Base-by-base conservation (phyloP, 139 green algal species). In the Chlorella vulgaris region DNA sequence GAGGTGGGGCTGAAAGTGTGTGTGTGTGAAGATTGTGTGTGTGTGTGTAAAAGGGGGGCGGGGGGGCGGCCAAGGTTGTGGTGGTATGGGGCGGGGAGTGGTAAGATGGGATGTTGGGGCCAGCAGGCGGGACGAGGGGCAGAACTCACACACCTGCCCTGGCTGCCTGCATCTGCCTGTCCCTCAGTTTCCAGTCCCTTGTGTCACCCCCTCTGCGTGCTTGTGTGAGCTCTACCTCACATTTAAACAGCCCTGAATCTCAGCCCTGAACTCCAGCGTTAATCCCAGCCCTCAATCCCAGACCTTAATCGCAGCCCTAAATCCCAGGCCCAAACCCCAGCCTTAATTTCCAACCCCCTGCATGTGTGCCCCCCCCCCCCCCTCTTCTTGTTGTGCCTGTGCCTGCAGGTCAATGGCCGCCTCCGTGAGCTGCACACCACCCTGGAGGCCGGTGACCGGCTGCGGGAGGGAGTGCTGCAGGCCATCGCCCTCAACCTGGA, bases 371-470 rank as follows among this genome's bases (percentile, higher is more conserved):
- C 36, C 38, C 10, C 66, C 26, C 38, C 8, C n/a, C 13, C 47
- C 47, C 15, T 58, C 47, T 58, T 15, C 47, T 58, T 58, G 15
- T 58, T 15, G 13, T 31, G 24, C 58, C 58, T 67, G 15, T 21
- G 21, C 58, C 58, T 67, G 24, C 47, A 69, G 40, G 93, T 97
- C 43, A 94, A 90, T 1, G 85, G 88, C 28, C 92, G 95, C 28
- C 87, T 99, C 65, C 82, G 86, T 15, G 96, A 99, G 89, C 89
- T 99, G 83, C 89, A 92, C 58, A 92, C 91, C 76, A 98, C 97
- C 6, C 94, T 98, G 69, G 94, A 98, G 47, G 93, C 94, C 13
- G 92, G 91, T 29, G 88, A 94, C 38, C 84, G 89, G 24, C 92
- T 97, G 69, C 81, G 94, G 36, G 87, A 92, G 40, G 84, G 67